Evolutionary conservation across 192 early-diverging fungal species (phyloP), one percentile per base, ranked within the genome.

Genomic region (Physocladia obscura): DNA sequence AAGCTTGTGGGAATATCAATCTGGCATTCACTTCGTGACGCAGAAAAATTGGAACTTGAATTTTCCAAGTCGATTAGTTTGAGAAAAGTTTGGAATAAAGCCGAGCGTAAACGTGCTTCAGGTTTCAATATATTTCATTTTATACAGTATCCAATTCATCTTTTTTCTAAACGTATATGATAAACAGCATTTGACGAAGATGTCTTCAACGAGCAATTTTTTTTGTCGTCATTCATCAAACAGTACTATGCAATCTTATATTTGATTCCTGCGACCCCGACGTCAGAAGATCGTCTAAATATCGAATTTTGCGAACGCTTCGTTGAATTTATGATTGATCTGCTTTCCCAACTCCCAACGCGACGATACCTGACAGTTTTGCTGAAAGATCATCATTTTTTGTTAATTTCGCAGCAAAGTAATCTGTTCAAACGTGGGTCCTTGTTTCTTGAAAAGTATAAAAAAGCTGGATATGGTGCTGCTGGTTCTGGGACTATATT

Each of bases 281-380:
- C 52, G 49, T 19, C 74, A 59, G 73, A 69, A 4, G 47, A 76
- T 38, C 22, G 62, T 49, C 83, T 89, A 32, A 69, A 75, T 1
- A 51, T 92, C 27, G 69, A 70, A 26, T 94, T 91, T 57, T 81
- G 80, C 56, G 87, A 88, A 34, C 82, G 91, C 24, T 87, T 89
- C 56, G 59, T 96, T 11, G 94, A 97, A 76, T 84, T 99, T 21
- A 65, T 99, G 44, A 90, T 94, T 11, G 92, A 94, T 64, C 74
- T 99, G 6, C 87, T 90, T 58, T 84, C 92, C 19, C 96, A 97
- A 77, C 76, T 98, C 56, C 88, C 95, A 2, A 98, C 96, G 1
- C 89, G 96, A n/a, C 87, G 96, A 36, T 94, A 85, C 62, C 86
- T 97, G 51, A 87, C 90, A 68, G 77, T 86, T 1, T 55, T 99